Evolutionary conservation across 371 early-diverging fungal species (phyloP), one percentile per base, ranked within the genome.

Genomic region (Blyttiomyces sp.): DNA sequence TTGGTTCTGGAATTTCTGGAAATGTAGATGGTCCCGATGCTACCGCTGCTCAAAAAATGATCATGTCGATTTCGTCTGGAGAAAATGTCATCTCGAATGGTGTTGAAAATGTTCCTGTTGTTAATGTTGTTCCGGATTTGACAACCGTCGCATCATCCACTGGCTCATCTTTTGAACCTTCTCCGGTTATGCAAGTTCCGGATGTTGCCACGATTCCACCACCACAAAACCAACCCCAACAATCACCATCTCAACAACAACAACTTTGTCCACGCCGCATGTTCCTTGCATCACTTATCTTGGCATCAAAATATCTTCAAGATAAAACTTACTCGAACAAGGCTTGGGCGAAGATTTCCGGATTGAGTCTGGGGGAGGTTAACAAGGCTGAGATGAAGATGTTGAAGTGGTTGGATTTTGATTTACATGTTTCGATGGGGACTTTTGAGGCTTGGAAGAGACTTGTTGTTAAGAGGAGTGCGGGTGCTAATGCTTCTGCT

Each of bases 311-410:
- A 62, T 75, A 66, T 61, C 63, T 80, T 44, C 71, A 75, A 36
- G 83, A 82, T 65, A 62, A 67, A 16, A 68, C 63, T 57, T 74
- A 73, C 67, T 49, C 66, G 54, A 77, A 76, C 69, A 57, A 53
- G 33, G 77, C 78, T 3, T 82, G 83, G 83, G 45, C 77, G 30
- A 71, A 70, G 33, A 74, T 82, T 35, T 68, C 70, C 13, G 79
- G 79, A 2, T 61, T 82, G 6, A 43, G 71, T 0, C 49, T 69
- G 6, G 36, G 32, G 7, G 80, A 82, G 46, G 63, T 82, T 43
- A 75, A 72, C 58, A 4, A 32, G 34, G 67, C 62, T 59, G 79
- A 82, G 64, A 28, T 56, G 31, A 62, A 59, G 45, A 70, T 82
- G 57, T 53, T 80, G 34, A 13, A 51, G 4, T 46, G 49, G 17